phyloP scores from a whole-genome alignment of 73 alveolate species.

The Halteria grandinella region DNA sequence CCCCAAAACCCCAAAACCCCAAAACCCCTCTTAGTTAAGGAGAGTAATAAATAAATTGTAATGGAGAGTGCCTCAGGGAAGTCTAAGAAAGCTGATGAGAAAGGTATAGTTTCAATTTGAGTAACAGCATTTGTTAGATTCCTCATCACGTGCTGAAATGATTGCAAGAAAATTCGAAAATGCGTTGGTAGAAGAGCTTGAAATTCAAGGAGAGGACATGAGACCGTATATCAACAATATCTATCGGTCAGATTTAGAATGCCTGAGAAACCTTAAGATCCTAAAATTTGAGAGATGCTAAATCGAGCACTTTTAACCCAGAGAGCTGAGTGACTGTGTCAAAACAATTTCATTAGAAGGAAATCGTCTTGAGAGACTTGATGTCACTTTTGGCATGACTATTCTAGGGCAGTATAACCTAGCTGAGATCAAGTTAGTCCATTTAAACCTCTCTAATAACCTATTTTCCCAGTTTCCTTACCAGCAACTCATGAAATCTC shows the following conservation, averaged over 20 bases:
- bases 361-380: slow-evolving; percentile 4
- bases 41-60: too few species aligned
- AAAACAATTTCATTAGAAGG: slow-evolving; percentile 18
- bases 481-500: background rate
- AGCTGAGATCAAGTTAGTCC: background rate
- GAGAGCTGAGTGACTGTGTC: background rate
- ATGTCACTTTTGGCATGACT: slow-evolving; percentile 10
- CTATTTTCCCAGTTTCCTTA: slow-evolving; percentile 4
- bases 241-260: background rate
- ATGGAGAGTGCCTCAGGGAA: too few species aligned
- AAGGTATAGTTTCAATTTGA: too few species aligned
- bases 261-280: slow-evolving; percentile 2
- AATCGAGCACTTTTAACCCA: slow-evolving; percentile 24
- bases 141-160: too few species aligned
- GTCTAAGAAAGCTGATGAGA: too few species aligned
- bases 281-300: slow-evolving; percentile 17
- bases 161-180: slow-evolving; percentile 25
- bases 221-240: slow-evolving; percentile 14
- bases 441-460: slow-evolving; percentile 17
- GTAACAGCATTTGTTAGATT: too few species aligned
- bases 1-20: too few species aligned
- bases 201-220: slow-evolving; percentile 19
- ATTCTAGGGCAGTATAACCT: background rate
- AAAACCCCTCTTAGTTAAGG: too few species aligned
- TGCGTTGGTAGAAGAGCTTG: background rate